phyloP scores from a whole-genome alignment of 2,329 filamentous ascomycete species.

The Chaetomiaceae sp. region DNA sequence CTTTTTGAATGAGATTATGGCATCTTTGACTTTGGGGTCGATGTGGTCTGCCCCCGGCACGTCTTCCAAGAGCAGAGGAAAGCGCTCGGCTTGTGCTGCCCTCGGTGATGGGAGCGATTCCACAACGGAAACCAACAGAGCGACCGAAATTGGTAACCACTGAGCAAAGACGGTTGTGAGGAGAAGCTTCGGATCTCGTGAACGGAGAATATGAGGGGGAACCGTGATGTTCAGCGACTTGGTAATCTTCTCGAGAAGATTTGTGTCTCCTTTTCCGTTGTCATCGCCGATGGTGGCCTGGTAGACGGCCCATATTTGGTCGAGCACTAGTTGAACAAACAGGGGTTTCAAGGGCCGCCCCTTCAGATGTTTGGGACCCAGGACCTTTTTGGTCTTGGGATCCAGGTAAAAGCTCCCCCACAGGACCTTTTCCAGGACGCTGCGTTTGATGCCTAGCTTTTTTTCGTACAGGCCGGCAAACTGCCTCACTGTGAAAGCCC shows the following conservation, averaged over 20 bases:
- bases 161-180: slow-evolving; percentile 81
- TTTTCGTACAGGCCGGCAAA: slow-evolving; percentile 93
- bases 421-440: slow-evolving; percentile 82
- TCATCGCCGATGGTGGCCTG: slow-evolving; percentile 80
- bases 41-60: slow-evolving; percentile 75
- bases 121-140: slow-evolving; percentile 86
- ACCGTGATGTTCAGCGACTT: slow-evolving; percentile 84
- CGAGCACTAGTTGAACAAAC: slow-evolving; percentile 94
- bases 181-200: slow-evolving; percentile 76
- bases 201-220: slow-evolving; percentile 76
- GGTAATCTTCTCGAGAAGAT: slow-evolving; percentile 85
- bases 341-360: slow-evolving; percentile 89
- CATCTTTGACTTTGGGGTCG: slow-evolving; percentile 64
- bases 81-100: slow-evolving; percentile 70
- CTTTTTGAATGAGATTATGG: slow-evolving; percentile 76
- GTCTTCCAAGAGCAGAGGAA: slow-evolving; percentile 72
- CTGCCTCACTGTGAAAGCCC: slow-evolving; percentile 94
- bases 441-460: slow-evolving; percentile 91
- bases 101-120: slow-evolving; percentile 86
- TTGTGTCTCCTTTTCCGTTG: slow-evolving; percentile 76
- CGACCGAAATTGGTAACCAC: slow-evolving; percentile 91
- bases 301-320: slow-evolving; percentile 95
- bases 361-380: slow-evolving; percentile 88
- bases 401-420: slow-evolving; percentile 98
- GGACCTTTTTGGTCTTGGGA: slow-evolving; percentile 90